phyloP scores from a whole-genome alignment of 2,329 filamentous ascomycete genomes.

The Rutstroemia sp. region DNA sequence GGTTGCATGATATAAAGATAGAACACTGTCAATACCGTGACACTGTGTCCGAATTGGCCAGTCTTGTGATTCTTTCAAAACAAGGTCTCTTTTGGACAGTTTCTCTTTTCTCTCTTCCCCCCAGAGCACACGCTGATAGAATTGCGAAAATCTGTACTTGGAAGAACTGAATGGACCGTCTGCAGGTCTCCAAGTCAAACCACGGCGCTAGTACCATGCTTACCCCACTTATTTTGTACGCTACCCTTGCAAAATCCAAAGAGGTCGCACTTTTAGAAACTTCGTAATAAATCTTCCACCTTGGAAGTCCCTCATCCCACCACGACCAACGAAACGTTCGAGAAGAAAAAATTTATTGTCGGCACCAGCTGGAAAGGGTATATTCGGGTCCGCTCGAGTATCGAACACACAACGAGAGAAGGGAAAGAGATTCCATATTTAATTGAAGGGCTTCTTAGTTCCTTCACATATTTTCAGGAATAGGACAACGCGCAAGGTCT shows the following conservation, averaged over 20 bases:
- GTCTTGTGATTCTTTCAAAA: neutral
- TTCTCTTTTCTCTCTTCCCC: no score
- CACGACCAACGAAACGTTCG: slow-evolving; percentile 5
- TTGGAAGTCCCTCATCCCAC: neutral
- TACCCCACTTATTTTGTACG: neutral
- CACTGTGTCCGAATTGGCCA: neutral
- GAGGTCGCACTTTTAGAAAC: slow-evolving; percentile 4
- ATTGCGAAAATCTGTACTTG: no score
- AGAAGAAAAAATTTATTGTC: neutral
- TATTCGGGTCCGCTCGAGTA: slow-evolving; percentile 8
- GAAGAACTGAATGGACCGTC: neutral
- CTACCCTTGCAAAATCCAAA: neutral
- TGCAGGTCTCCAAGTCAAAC: neutral
- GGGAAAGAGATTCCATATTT: neutral
- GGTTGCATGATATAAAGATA: slow-evolving; percentile 18
- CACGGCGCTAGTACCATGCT: neutral
- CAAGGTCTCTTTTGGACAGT: neutral
- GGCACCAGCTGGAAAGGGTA: neutral
- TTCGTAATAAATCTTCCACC: slow-evolving; percentile 8
- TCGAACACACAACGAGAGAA: neutral
- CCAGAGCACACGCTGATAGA: neutral
- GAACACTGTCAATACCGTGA: neutral
- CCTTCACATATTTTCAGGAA: slow-evolving; percentile 15
- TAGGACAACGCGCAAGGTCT: slow-evolving; percentile 27
- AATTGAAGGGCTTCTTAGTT: slow-evolving; percentile 17